Percentiles rank a stretch among this genome's conserved stretches.
phyloP scores from a whole-genome alignment of 805 yeast species.

The Candida broadrunensis region DNA sequence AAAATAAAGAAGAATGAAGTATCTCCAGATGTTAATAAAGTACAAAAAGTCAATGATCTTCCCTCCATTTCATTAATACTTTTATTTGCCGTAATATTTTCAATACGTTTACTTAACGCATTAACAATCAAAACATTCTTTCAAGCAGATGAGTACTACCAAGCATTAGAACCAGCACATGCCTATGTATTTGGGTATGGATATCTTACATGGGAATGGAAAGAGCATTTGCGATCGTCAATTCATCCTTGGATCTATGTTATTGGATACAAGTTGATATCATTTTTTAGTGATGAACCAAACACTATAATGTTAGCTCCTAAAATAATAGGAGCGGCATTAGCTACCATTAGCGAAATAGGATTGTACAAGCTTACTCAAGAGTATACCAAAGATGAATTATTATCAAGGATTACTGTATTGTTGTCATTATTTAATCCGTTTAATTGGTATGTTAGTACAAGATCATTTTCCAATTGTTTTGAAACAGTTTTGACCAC shows the following conservation, averaged over 20 bases:
- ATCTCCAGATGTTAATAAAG: no score
- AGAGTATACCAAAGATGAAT: slow-evolving; percentile 29
- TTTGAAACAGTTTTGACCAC: slow-evolving; percentile 73
- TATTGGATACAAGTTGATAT: slow-evolving; percentile 33
- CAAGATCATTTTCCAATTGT: slow-evolving; percentile 84
- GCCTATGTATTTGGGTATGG: slow-evolving; percentile 73
- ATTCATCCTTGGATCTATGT: slow-evolving; percentile 76
- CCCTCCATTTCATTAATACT: not conserved
- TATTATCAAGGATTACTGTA: slow-evolving; percentile 42
- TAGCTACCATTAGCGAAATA: slow-evolving; percentile 73
- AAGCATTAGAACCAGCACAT: slow-evolving; percentile 91
- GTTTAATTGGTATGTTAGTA: slow-evolving; percentile 77
- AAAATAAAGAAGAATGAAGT: not conserved
- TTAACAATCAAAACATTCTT: slow-evolving; percentile 69
- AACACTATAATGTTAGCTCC: slow-evolving; percentile 54
- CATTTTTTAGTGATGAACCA: slow-evolving; percentile 9
- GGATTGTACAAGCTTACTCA: slow-evolving; percentile 48
- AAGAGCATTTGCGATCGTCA: slow-evolving; percentile 66
- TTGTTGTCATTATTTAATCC: slow-evolving; percentile 57
- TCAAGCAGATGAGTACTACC: slow-evolving; percentile 97
- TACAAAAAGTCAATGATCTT: no score
- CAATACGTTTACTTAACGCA: slow-evolving; percentile 50
- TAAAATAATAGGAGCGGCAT: slow-evolving; percentile 61
- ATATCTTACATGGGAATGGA: slow-evolving; percentile 94
- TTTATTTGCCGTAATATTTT: slow-evolving; percentile 3